Conservation (phyloP, 2,329 filamentous ascomycete genomes). For the Orbilia quercus region DNA sequence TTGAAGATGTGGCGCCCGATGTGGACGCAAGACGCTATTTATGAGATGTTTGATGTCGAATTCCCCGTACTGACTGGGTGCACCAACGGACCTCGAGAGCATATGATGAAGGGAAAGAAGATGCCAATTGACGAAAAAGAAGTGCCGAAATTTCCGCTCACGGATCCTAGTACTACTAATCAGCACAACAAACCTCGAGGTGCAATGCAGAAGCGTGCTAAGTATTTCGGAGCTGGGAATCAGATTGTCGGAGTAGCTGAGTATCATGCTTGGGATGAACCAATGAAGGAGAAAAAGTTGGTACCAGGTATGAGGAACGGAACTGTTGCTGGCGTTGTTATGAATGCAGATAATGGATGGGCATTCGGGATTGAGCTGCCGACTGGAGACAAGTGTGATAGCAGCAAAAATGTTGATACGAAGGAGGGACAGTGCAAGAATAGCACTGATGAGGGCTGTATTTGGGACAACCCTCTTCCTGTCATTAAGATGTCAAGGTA, state of each 20-base stretch:
- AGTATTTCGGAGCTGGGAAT: no score
- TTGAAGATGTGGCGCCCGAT: slow-evolving; percentile 15
- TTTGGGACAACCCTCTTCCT: slow-evolving; percentile 19
- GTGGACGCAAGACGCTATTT: slow-evolving; percentile 11
- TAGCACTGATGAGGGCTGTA: not conserved
- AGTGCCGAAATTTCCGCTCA: no score
- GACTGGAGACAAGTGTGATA: slow-evolving; percentile 5
- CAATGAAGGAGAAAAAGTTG: not conserved
- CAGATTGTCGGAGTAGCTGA: not conserved
- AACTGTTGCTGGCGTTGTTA: slow-evolving; percentile 22
- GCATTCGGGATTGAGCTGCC: slow-evolving; percentile 25
- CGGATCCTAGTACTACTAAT: no score
- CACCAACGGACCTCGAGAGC: not conserved
- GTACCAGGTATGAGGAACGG: not conserved
- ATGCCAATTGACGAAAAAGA: not conserved
- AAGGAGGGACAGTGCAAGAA: not conserved
- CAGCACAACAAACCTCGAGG: no score
- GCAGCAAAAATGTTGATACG: not conserved
- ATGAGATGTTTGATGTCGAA: not conserved
- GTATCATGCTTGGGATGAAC: not conserved
- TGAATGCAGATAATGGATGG: slow-evolving; percentile 23
- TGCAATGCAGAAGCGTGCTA: no score
- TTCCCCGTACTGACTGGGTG: not conserved
- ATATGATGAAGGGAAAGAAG: not conserved
- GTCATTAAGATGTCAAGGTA: not conserved